Conservation (phyloP, 1,139 yeast species). For the Pneumocystis sp. region DNA sequence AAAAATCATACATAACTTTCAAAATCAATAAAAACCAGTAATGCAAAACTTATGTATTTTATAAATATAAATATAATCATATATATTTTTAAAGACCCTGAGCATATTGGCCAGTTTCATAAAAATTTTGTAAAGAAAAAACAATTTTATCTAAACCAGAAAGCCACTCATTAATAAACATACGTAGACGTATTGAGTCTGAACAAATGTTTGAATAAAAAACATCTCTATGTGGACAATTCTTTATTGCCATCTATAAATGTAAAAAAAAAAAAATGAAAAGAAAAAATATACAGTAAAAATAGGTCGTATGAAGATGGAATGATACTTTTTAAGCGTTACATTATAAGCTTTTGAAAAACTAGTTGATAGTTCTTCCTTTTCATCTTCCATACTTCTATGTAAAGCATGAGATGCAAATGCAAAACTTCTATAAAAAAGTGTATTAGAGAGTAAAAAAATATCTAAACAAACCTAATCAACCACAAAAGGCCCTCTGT, state of each 20-base stretch:
- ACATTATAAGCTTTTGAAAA: slow-evolving; percentile 71
- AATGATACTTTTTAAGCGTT: slow-evolving; percentile 70
- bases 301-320: slow-evolving; percentile 66
- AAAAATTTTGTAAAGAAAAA: slow-evolving; percentile 55
- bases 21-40: not conserved
- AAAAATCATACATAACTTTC: not conserved
- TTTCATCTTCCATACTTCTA: slow-evolving; percentile 47
- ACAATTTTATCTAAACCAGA: slow-evolving; percentile 64
- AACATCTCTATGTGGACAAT: slow-evolving; percentile 83
- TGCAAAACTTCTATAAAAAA: slow-evolving; percentile 47
- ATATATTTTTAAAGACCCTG: slow-evolving; percentile 49
- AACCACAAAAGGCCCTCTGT: slow-evolving; percentile 89
- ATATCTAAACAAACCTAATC: slow-evolving; percentile 24
- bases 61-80: not conserved
- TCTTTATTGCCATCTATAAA: slow-evolving; percentile 65
- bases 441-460: not conserved
- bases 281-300: slow-evolving; percentile 33
- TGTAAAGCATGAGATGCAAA: slow-evolving; percentile 83
- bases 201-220: slow-evolving; percentile 68
- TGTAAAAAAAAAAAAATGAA: not conserved
- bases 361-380: slow-evolving; percentile 55
- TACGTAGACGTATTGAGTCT: slow-evolving; percentile 38
- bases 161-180: slow-evolving; percentile 60
- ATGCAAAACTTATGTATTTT: not conserved
- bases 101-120: slow-evolving; percentile 68